Evolutionary conservation across 768 basidiomycete species (phyloP), one percentile per base, ranked within the genome.

Genomic region (Calocera viscosa): DNA sequence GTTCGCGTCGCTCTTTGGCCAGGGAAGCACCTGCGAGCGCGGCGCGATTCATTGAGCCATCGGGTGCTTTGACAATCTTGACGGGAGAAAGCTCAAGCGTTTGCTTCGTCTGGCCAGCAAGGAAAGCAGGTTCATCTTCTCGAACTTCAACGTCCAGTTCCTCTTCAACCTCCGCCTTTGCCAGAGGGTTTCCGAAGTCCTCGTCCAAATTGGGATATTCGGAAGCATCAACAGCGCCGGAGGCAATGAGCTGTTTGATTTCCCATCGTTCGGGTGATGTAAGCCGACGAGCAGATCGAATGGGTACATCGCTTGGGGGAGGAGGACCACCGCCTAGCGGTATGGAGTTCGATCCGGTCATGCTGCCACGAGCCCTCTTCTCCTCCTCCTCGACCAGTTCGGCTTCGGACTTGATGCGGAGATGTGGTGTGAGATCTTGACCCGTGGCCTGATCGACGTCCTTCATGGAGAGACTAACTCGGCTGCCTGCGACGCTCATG

Each of bases 251-350:
- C 75, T 98, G 96, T 76, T 98, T 97, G 77, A 99, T 94, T 79
- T 99, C 96, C 94, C 96, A 99, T 32, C 96, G 86, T 76, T 99
- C 96, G 1, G 96, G 96, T 7, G 91, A 94, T 0, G 94, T 94
- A 67, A 98, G 79, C 17, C 95, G 84, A 73, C 93, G 94, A 0
- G 93, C 91, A 1, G 89, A 90, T 34, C 86, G 84, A 17, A 86
- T 82, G 10, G 83, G 82, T 26, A 80, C 83, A 49, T 74, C 67
- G 64, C 69, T 72, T 80, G 77, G 66, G 16, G 49, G 32, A 64
- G 35, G 70, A n/a, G 64, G 82, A 69, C 74, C 77, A 74, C 74
- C 83, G 76, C 80, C 81, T 17, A 97, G 80, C 1, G 94, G 91
- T 24, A 94, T 80, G 17, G 93, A 84, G 72, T 99, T 99, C 33